Base-by-base conservation (phyloP, 768 basidiomycete species). In the Epithele typhae region DNA sequence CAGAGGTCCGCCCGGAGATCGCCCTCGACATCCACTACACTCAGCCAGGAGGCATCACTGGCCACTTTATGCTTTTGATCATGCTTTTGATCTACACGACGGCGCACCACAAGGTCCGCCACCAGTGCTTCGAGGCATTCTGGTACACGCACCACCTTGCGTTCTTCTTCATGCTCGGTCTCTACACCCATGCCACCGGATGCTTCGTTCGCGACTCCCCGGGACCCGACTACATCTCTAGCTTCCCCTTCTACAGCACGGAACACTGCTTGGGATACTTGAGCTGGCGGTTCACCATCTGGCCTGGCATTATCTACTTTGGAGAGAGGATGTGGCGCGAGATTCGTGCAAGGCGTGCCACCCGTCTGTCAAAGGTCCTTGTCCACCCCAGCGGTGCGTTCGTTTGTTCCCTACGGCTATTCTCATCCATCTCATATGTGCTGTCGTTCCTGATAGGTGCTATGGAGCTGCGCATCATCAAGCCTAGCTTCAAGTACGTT, bases 131-230 rank as follows among this genome's bases (percentile, higher is more conserved):
- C 67, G 93, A 97, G 65, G 90, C 81, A 1, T 97, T 97, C 74
- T 95, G 92, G 92, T 95, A 93, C 65, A 93, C 92, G 25, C 93
- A 95, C 55, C 93, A 94, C 56, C 79, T 93, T 33, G 90, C 89
- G 10, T 91, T 93, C 75, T 90, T 93, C 71, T 93, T 94, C 72
- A 89, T 94, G 82, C 72, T 94, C 51, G 88, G 81, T 25, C 78
- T 96, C 38, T 95, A 87, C 67, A 77, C 87, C 18, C 92, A 94
- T 64, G 92, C 92, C 8, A 87, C 87, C 45, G 92, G 93, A 4
- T 97, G 93, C 67, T 97, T 97, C 67, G 93, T 97, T 48, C 91
- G 93, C 39, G 91, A 92, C 63, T 73, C 78, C n/a, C 69, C 72
- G 14, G 64, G 82, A 25, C 90, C 92, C n/a, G 85, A 80, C 53